Conservation (phyloP, 78 protist species). For the Goniomonas avonlea region DNA sequence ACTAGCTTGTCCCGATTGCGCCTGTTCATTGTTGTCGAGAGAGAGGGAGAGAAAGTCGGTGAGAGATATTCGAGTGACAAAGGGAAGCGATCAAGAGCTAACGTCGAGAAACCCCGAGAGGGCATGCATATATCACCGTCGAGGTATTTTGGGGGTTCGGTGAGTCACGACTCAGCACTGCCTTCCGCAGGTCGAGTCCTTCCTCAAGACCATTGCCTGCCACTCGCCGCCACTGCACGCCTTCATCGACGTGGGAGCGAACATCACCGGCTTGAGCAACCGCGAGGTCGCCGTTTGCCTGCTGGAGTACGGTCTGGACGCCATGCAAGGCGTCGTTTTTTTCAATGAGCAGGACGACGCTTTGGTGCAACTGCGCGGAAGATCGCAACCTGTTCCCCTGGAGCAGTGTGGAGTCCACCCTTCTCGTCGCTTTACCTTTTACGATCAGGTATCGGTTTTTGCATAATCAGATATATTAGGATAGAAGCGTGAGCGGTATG, state of each 20-base stretch:
- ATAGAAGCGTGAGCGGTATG: too few species aligned
- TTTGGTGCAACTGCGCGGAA: constrained; percentile 12
- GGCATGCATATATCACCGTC: not conserved
- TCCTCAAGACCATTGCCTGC: not conserved
- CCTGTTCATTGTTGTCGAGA: too few species aligned
- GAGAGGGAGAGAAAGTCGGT: too few species aligned
- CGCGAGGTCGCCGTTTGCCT: not conserved
- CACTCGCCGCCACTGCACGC: not conserved
- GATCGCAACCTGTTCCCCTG: not conserved
- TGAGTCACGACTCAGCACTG: too few species aligned
- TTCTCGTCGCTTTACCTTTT: not conserved
- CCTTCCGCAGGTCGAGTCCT: too few species aligned
- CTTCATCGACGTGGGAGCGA: constrained; percentile 20
- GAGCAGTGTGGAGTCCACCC: constrained; percentile 7
- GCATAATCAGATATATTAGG: too few species aligned
- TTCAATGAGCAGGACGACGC: not conserved
- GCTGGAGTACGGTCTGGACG: not conserved
- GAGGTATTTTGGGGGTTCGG: too few species aligned
- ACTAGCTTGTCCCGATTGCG: too few species aligned
- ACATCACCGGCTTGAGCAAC: constrained; percentile 26
- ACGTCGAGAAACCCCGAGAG: not conserved
- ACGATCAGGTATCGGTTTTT: too few species aligned
- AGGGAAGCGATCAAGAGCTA: too few species aligned
- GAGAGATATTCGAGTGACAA: too few species aligned
- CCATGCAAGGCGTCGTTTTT: constrained; percentile 2